A percentile compares a stretch with the other conserved stretches of the same genome.
phyloP scores from a whole-genome alignment of 352 stramenopile genomes.

The Detonula confervacea region DNA sequence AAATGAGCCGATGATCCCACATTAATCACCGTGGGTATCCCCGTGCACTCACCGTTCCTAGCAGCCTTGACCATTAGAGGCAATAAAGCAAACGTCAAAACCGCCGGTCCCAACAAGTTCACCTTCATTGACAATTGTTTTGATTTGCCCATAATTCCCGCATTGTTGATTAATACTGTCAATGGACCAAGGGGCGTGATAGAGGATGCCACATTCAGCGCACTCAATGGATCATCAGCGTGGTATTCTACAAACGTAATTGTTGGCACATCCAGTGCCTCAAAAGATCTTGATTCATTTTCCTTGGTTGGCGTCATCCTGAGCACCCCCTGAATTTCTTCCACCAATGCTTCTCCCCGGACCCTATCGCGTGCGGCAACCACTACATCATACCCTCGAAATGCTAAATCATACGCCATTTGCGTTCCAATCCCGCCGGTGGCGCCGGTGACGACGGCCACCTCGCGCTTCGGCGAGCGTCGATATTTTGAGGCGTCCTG shows the following conservation, averaged over 20 bases:
- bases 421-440: slow-evolving; percentile 47
- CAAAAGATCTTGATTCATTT: neutral
- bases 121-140: slow-evolving; percentile 56
- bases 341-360: slow-evolving; percentile 27
- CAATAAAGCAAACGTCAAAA: slow-evolving; percentile 46
- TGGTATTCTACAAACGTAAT: slow-evolving; percentile 59
- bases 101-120: slow-evolving; percentile 48
- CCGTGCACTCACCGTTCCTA: too few species aligned
- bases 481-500: slow-evolving; percentile 10
- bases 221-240: slow-evolving; percentile 40
- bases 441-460: slow-evolving; percentile 40
- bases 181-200: slow-evolving; percentile 26
- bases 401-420: slow-evolving; percentile 41
- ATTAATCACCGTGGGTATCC: slow-evolving; percentile 43
- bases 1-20: slow-evolving; percentile 55
- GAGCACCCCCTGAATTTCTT: slow-evolving; percentile 24
- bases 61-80: slow-evolving; percentile 43
- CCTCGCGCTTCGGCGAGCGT: slow-evolving; percentile 27
- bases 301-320: slow-evolving; percentile 1
- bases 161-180: slow-evolving; percentile 54
- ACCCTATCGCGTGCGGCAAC: slow-evolving; percentile 36
- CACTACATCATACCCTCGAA: slow-evolving; percentile 52
- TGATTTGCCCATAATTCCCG: slow-evolving; percentile 55
- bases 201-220: slow-evolving; percentile 24
- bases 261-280: slow-evolving; percentile 8